Evolutionary conservation across 257 asterid species (phyloP).

Genomic region (Euphrasia confusa): DNA sequence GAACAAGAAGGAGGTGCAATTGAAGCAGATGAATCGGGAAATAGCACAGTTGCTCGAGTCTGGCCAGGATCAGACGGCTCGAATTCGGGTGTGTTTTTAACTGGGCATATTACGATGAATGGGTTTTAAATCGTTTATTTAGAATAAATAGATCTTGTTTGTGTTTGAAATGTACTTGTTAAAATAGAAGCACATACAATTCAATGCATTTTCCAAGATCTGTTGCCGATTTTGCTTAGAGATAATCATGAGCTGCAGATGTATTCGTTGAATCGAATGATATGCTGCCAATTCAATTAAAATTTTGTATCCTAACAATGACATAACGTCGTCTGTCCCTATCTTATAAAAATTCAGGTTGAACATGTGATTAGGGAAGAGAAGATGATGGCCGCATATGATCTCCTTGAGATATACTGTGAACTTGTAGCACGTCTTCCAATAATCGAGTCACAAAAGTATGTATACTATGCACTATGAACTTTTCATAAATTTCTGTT

Average conservation of each 20-base stretch:
- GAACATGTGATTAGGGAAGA: too few relatives aligned
- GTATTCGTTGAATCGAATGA: slow-evolving; percentile 2
- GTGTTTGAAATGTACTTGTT: not conserved
- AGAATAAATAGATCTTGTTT: slow-evolving; percentile 17
- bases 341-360: too few relatives aligned
- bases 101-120: slow-evolving; percentile 10
- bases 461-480: too few relatives aligned
- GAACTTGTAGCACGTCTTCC: too few relatives aligned
- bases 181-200: not conserved
- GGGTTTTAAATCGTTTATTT: not conserved
- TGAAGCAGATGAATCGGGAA: slow-evolving; percentile 78
- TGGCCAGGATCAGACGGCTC: too few relatives aligned
- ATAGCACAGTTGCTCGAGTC: slow-evolving; percentile 71
- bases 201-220: slow-evolving; percentile 14
- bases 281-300: too few relatives aligned
- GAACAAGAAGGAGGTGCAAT: slow-evolving; percentile 72
- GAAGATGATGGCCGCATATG: too few relatives aligned
- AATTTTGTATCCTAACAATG: slow-evolving; percentile 1
- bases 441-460: too few relatives aligned
- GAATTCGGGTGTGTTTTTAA: slow-evolving; percentile 46
- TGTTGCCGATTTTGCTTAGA: not conserved
- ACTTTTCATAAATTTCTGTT: too few relatives aligned
- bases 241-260: slow-evolving; percentile 15
- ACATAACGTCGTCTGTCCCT: too few relatives aligned
- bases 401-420: too few relatives aligned